Evolutionary conservation across 1,139 yeast species (phyloP), one percentile per base, ranked within the genome.

Genomic region (Nadsonia commutata): DNA sequence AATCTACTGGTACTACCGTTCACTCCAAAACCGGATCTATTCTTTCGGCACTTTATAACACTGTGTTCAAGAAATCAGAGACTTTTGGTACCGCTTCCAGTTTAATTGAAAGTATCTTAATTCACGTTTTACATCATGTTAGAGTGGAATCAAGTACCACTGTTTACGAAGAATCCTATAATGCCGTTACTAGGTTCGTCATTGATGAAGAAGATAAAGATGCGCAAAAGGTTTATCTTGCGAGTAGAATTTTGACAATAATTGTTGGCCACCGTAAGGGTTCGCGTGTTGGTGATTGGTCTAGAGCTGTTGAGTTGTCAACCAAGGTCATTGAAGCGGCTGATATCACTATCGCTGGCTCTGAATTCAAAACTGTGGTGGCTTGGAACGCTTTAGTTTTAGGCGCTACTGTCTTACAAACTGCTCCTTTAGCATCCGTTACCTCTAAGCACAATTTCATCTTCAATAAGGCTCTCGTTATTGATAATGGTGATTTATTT

Each of bases 21-120:
- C 95, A 88, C 58, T 81, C 95, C 1, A 82, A 76, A 54, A 64
- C 86, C 0, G 57, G 67, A 2, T 48, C 62, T 1, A 74, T 83
- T 31, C 37, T 42, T 11, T 21, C 17, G n/a, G 41, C 36, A 1
- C 5, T 42, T 19, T 74, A 13, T 36, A 31, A 16, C 3, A 36
- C 42, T n/a, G 16, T 27, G 9, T 20, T 19, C 5, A 38, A n/a
- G n/a, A 8, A 21, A 27, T 9, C 9, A 13, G 13, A 18, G 17
- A 36, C 38, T 16, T 16, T 20, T 13, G 22, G 22, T 19, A 13
- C 13, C 33, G 44, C 48, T 36, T 43, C 49, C 8, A 50, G 52
- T 40, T 36, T 54, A 33, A 45, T 49, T 8, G 44, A 49, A 16
- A 48, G 46, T 4, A 44, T 51, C 17, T 11, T 68, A 2, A 55